Evolutionary conservation across 495 filamentous ascomycete species (phyloP), one percentile per base, ranked within the genome.

Genomic region (Annulohypoxylon moriforme): DNA sequence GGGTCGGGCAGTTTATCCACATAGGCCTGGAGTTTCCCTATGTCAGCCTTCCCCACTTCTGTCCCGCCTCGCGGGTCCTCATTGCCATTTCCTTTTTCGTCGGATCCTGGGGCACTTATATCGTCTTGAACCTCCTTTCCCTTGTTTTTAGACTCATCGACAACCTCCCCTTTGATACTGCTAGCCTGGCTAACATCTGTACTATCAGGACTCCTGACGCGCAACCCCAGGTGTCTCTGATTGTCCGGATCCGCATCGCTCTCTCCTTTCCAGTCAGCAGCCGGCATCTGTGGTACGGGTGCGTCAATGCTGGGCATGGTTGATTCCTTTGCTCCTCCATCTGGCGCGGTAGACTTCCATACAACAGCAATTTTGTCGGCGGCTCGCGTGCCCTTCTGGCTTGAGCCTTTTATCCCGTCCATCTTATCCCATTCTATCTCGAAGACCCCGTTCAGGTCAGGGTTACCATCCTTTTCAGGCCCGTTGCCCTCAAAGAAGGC

Each of bases 291-390:
- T 3, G 85, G 85, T 20, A 96, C 88, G 1, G 88, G 84, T 47
- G 90, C 88, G 16, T 89, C 87, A 4, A 85, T 80, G 49, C 84
- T 80, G 0, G 91, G 90, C 75, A 93, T 87, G 1, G 84, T 78
- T 27, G 80, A 76, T 14, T 82, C 83, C 8, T 74, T 67, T 2
- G 46, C 64, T 31, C 71, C 73, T 20, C 38, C 63, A 33, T 69
- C 72, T 33, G 50, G 72, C 72, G 33, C 68, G 64, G 65, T 71
- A 40, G 74, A 80, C 60, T 75, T 84, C 96, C 96, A 99, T 3
- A 97, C 92, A 8, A 98, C 93, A 18, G 93, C 89, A n/a, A 98
- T 76, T 20, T 87, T 86, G 73, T 99, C 95, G 2, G 96, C 86
- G 1, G 93, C 93, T 40, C 89, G 84, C 5, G 90, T 91, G 0